A percentile compares a stretch with the other conserved stretches of the same genome.
Conservation (phyloP, 2,329 filamentous ascomycete species). For the Aspergillus spinulosporus region DNA sequence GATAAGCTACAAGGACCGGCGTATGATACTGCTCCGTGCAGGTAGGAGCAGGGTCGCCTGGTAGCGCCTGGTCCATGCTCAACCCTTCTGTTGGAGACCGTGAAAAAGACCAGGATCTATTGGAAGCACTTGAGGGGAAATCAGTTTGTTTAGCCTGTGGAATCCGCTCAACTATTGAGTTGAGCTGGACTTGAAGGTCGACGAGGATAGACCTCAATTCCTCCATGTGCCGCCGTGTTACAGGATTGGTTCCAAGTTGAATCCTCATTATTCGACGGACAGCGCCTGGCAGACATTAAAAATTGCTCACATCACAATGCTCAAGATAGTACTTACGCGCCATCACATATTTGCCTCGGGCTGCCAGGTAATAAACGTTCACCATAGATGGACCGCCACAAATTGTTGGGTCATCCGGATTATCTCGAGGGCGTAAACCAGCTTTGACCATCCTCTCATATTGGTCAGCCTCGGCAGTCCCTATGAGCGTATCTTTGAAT, state of each 20-base stretch:
- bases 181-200: conserved; percentile 44
- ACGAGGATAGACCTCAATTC: conserved; percentile 44
- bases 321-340: conserved; percentile 37
- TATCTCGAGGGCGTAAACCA: conserved; percentile 39
- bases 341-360: conserved; percentile 49
- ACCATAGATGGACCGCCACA: conserved; percentile 44
- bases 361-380: conserved; percentile 46
- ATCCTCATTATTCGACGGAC: conserved; percentile 47
- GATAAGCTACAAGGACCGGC: conserved; percentile 44
- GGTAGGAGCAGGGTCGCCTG: conserved; percentile 37
- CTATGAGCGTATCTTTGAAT: conserved; percentile 48
- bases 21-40: conserved; percentile 48
- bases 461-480: conserved; percentile 38
- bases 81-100: conserved; percentile 30
- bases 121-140: conserved; percentile 21
- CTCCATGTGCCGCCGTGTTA: conserved; percentile 48
- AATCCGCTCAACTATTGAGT: conserved; percentile 47
- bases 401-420: conserved; percentile 44
- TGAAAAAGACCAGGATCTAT: conserved; percentile 29
- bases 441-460: conserved; percentile 39
- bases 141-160: conserved; percentile 34
- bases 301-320: background rate
- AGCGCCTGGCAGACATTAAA: conserved; percentile 32
- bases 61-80: conserved; percentile 33
- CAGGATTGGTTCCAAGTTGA: conserved; percentile 46